These are phyloP conservation scores for Erodium maritimum DNA, from an alignment of 345 rosid species.

Conservation along the genomic window DNA sequence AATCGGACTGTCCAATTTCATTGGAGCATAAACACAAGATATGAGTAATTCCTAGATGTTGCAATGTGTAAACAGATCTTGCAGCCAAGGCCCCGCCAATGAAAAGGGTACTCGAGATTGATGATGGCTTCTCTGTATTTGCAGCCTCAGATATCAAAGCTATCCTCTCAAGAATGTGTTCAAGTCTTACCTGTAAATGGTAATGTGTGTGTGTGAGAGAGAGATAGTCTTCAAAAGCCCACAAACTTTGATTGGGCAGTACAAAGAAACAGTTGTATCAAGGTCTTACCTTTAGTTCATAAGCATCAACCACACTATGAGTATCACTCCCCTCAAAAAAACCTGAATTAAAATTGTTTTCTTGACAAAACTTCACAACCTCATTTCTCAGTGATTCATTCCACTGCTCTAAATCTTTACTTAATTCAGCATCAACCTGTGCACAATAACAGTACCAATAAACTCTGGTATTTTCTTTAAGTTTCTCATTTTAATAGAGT, in stretches of 20 bases:
- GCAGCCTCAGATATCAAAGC: slow-evolving; percentile 87
- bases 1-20: slow-evolving; percentile 95
- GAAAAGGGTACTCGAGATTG: slow-evolving; percentile 53
- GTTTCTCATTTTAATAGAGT: not conserved
- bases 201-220: not conserved
- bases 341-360: slow-evolving; percentile 83
- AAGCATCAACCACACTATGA: slow-evolving; percentile 74
- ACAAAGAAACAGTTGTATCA: not conserved
- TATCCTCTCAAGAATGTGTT: slow-evolving; percentile 95
- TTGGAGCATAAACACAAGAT: slow-evolving; percentile 85
- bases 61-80: slow-evolving; percentile 69
- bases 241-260: not conserved
- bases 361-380: slow-evolving; percentile 78
- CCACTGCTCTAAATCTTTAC: slow-evolving; percentile 95
- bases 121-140: slow-evolving; percentile 87
- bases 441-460: not conserved
- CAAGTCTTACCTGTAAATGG: slow-evolving; percentile 69
- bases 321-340: slow-evolving; percentile 88
- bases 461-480: too few relatives aligned
- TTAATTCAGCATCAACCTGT: slow-evolving; percentile 79
- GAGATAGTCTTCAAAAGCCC: not conserved
- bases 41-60: slow-evolving; percentile 70
- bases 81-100: slow-evolving; percentile 96
- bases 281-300: slow-evolving; percentile 75
- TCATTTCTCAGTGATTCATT: slow-evolving; percentile 84